Base-by-base conservation (phyloP, 257 asterid species). In the Gardenia jasminoides region DNA sequence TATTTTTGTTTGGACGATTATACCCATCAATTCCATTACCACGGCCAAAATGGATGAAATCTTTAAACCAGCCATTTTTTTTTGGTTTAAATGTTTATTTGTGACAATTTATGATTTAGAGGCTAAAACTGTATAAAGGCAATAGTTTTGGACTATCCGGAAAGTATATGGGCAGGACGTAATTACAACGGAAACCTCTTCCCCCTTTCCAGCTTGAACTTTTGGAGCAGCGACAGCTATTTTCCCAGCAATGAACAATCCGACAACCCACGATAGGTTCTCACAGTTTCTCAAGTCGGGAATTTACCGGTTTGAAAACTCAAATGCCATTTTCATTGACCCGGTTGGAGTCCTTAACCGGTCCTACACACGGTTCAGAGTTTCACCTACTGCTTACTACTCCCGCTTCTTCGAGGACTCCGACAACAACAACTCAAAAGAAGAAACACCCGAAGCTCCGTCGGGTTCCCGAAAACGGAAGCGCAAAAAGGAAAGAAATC, bases 291-390 rank as follows among this genome's bases (percentile, higher is more conserved):
- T 76, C 9, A 28, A 81, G 68, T 81, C 96, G 19, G 98, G 98
- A 8, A 76, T 90, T 62, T 87, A 85, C 81, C 61, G 82, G 62
- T 78, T 95, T 59, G 81, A 77, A 22, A 76, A 80, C 56, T 81
- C 92, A 6, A 85, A 79, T 28, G 83, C 89, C 36, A 54, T 78
- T 11, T 92, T 93, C 88, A 73, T 95, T 61, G 98, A 95, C 75
- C 97, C 99, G 31, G 97, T 95, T 83, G 97, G 97, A 64, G 44
- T 95, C 48, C 81, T 93, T 64, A 92, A 90, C 88, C 88, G 89
- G 70, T 90, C 89, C 7, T 93, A 92, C 86, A 81, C 90, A 76
- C 89, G 90, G 87, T 88, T 85, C 81, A 89, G 83, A 89, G 86
- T 93, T 79, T 93, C 92, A 16, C 87, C 97, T 28, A 76, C 90